A percentile compares a stretch with the other conserved stretches of the same genome.
Conservation (phyloP, 305 asterid species). For the Solanum chacoense region DNA sequence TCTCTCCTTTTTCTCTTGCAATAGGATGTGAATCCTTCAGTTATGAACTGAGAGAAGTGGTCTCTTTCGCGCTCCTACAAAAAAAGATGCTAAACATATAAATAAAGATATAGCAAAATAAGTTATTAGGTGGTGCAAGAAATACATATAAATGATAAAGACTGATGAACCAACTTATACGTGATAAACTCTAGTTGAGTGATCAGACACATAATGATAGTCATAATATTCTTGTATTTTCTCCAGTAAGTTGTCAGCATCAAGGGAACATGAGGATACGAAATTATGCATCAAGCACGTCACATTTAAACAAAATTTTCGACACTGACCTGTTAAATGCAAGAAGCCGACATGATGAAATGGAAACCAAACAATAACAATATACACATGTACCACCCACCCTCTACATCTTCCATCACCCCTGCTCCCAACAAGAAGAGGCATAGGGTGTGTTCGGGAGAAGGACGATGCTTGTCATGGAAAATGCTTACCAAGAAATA, state of each 20-base stretch:
- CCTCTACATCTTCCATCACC: background rate
- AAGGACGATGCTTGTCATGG: background rate
- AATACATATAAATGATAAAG: background rate
- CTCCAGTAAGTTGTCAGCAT: background rate
- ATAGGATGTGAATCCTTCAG: slow-evolving; percentile 96
- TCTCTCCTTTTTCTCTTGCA: slow-evolving; percentile 97
- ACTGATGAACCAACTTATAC: background rate
- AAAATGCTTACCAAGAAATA: background rate
- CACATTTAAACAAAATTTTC: background rate
- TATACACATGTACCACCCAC: background rate
- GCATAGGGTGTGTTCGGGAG: background rate
- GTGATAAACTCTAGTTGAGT: background rate
- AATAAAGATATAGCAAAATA: background rate
- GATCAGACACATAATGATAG: background rate
- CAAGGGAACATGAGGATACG: background rate
- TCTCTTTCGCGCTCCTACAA: slow-evolving; percentile 85
- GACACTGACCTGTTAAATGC: background rate
- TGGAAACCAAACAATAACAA: background rate
- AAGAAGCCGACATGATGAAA: background rate
- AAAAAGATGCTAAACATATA: background rate
- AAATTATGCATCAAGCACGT: background rate
- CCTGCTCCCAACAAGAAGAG: background rate
- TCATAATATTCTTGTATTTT: background rate
- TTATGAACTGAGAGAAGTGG: slow-evolving; percentile 93
- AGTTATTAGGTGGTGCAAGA: background rate